phyloP scores from a whole-genome alignment of 495 filamentous ascomycete genomes.

The Aspergillus homomorphus region DNA sequence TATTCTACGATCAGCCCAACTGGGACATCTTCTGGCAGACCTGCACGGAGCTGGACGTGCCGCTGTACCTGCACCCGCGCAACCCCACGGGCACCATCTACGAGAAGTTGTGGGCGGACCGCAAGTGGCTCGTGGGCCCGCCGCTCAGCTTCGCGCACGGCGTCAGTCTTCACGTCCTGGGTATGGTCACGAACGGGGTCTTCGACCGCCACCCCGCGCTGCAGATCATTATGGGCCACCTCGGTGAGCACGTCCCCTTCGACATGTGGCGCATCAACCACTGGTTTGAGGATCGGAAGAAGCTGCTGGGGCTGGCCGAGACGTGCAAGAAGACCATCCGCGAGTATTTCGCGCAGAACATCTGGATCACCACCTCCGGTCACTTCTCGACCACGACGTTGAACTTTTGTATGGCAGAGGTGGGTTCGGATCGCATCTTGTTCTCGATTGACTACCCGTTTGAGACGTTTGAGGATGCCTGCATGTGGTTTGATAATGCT shows the following conservation, averaged over 20 bases:
- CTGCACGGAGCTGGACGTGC: constrained; percentile 56
- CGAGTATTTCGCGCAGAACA: constrained; percentile 57
- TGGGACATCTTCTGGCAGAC: constrained; percentile 59
- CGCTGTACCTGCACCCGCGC: constrained; percentile 60
- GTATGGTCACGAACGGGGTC: constrained; percentile 53
- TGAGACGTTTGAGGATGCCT: constrained; percentile 51
- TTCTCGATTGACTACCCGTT: constrained; percentile 54
- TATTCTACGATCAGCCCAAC: constrained; percentile 56
- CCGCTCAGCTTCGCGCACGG: constrained; percentile 48
- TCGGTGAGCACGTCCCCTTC: constrained; percentile 64
- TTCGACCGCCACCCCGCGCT: constrained; percentile 50
- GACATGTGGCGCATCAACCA: constrained; percentile 61
- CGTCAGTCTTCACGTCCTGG: constrained; percentile 48
- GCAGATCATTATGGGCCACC: constrained; percentile 64
- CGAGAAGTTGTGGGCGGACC: constrained; percentile 48
- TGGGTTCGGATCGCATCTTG: constrained; percentile 43
- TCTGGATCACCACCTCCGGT: constrained; percentile 64
- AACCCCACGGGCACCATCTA: constrained; percentile 47
- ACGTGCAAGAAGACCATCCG: constrained; percentile 51
- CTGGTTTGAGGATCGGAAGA: constrained; percentile 53
- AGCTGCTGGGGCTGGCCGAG: constrained; percentile 39
- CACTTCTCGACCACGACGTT: constrained; percentile 57
- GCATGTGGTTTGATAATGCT: constrained; percentile 53
- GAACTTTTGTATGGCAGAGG: constrained; percentile 46
- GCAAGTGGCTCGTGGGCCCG: constrained; percentile 48